These are phyloP conservation scores for Hemisphaericaspora subhashii DNA, from an alignment of 1,139 yeast species.

Conservation along the genomic window DNA sequence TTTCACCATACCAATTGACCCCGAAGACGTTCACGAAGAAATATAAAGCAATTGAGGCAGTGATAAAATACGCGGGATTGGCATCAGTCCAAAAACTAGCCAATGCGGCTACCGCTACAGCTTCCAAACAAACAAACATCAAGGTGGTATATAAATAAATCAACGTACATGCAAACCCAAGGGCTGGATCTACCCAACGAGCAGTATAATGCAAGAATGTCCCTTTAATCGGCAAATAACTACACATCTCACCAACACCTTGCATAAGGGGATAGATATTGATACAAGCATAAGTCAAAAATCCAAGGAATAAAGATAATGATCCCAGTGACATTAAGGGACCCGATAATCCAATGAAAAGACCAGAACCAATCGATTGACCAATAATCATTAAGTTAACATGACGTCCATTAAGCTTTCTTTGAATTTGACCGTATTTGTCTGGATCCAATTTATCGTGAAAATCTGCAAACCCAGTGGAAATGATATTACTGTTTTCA, in stretches of 20 bases:
- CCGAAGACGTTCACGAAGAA: conserved; percentile 34
- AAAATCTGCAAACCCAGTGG: conserved; percentile 31
- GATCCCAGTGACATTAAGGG: conserved; percentile 39
- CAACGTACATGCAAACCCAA: conserved; percentile 39
- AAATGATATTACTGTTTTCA: too few species aligned
- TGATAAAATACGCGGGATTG: conserved; percentile 38
- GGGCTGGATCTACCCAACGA: conserved; percentile 42
- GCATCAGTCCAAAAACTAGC: conserved; percentile 42
- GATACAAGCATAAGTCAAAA: conserved; percentile 32
- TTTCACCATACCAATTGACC: conserved; percentile 42
- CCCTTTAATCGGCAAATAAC: conserved; percentile 41
- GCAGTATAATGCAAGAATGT: conserved; percentile 38
- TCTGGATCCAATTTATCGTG: conserved; percentile 30
- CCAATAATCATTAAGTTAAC: conserved; percentile 52
- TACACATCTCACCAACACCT: conserved; percentile 42
- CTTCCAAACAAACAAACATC: conserved; percentile 41
- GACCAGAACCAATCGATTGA: conserved; percentile 51
- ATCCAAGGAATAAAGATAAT: conserved; percentile 36
- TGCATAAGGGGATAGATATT: conserved; percentile 44
- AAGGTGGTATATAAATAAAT: conserved; percentile 37
- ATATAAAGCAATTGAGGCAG: conserved; percentile 28
- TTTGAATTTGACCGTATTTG: conserved; percentile 35
- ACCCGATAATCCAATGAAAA: conserved; percentile 37
- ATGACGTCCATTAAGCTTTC: conserved; percentile 45
- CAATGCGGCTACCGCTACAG: conserved; percentile 35